Evolutionary conservation across 2,329 filamentous ascomycete species (phyloP).

Genomic region (Pseudogymnoascus destructans): DNA sequence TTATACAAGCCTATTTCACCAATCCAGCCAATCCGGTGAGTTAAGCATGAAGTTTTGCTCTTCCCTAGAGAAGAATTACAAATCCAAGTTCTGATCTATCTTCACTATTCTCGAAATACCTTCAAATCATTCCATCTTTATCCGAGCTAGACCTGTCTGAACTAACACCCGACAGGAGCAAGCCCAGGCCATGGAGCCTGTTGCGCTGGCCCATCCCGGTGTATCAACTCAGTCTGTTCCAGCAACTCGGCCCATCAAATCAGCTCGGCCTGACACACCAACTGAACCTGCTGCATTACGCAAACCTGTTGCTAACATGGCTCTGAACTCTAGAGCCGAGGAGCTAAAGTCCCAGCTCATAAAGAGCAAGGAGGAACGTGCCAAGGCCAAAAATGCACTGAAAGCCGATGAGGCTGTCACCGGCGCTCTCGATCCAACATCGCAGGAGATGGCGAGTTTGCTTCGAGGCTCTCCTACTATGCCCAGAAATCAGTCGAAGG

Average conservation of each 20-base stretch:
- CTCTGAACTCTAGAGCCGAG: slow-evolving; percentile 22
- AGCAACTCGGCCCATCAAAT: slow-evolving; percentile 13
- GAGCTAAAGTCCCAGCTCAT: slow-evolving; percentile 25
- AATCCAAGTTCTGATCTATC: not conserved
- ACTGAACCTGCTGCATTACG: slow-evolving; percentile 13
- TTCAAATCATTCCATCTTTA: not conserved
- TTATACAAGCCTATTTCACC: not conserved
- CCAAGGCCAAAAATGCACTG: not conserved
- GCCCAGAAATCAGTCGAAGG: not conserved
- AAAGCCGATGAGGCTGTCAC: not conserved
- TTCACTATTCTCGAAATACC: too few relatives aligned
- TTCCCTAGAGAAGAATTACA: not conserved
- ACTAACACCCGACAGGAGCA: slow-evolving; percentile 3
- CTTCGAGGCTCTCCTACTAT: not conserved
- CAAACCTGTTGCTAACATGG: slow-evolving; percentile 10
- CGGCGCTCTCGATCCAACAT: not conserved
- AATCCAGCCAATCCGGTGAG: not conserved
- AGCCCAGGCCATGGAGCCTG: slow-evolving; percentile 19
- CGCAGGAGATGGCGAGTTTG: not conserved
- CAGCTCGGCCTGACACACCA: slow-evolving; percentile 7
- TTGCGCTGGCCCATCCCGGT: not conserved
- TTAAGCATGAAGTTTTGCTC: not conserved
- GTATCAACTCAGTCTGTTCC: not conserved
- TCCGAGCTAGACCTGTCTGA: not conserved
- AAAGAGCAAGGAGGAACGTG: slow-evolving; percentile 17